phyloP scores from a whole-genome alignment of 305 asterid genomes.

The Solanum hybrid region DNA sequence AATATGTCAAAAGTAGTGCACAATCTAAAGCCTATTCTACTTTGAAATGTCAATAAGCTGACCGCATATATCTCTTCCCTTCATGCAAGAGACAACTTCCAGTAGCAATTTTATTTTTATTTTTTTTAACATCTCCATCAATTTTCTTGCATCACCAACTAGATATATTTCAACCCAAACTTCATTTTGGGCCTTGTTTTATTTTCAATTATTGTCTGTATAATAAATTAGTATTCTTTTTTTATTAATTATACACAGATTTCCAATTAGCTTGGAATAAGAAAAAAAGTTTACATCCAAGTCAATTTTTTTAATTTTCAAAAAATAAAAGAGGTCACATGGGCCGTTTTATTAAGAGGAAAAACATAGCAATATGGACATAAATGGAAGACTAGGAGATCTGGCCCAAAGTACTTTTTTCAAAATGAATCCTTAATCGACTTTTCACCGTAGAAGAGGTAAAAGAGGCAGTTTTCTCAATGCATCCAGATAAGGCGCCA shows the following conservation, averaged over 20 bases:
- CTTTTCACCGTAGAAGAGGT: not conserved
- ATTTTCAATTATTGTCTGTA: not conserved
- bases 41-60: not conserved
- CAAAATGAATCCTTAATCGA: not conserved
- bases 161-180: not conserved
- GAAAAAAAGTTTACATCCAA: not conserved
- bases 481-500: not conserved
- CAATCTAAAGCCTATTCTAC: not conserved
- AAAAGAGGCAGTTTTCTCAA: not conserved
- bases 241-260: not conserved
- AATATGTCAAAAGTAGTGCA: not conserved
- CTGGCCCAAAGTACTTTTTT: not conserved
- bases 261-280: not conserved
- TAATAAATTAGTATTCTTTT: not conserved
- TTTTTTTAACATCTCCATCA: not conserved
- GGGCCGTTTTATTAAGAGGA: not conserved
- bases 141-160: not conserved
- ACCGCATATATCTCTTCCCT: not conserved
- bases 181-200: not conserved
- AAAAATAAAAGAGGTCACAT: not conserved
- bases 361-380: not conserved
- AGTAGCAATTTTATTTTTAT: not conserved
- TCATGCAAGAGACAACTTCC: not conserved
- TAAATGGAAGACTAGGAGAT: not conserved
- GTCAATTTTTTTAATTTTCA: not conserved